Conservation (phyloP, 495 filamentous ascomycete species). For the Darksidea phi region DNA sequence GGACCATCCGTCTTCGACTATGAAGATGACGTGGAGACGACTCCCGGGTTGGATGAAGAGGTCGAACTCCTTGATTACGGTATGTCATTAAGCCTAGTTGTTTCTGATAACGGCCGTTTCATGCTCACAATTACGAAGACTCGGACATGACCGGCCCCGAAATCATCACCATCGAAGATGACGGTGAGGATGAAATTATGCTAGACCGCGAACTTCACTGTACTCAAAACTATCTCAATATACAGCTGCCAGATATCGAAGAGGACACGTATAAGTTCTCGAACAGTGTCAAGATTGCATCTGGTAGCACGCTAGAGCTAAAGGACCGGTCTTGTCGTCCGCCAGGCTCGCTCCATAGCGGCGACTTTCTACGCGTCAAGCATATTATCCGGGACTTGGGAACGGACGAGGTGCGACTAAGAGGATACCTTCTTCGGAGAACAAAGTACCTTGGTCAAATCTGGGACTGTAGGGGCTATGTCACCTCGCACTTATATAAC, state of each 20-base stretch:
- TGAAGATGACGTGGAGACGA: no score
- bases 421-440: constrained; percentile 32
- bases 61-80: neutral
- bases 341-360: constrained; percentile 13
- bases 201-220: neutral
- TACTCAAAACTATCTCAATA: neutral
- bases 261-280: neutral
- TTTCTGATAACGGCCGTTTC: neutral
- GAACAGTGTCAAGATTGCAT: neutral
- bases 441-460: constrained; percentile 21
- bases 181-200: neutral
- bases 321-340: neutral
- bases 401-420: constrained; percentile 22
- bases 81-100: neutral
- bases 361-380: constrained; percentile 35
- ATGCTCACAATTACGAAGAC: neutral
- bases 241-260: neutral
- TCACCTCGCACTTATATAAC: neutral
- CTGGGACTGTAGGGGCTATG: constrained; percentile 16
- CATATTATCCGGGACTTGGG: constrained; percentile 24
- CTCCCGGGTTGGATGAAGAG: neutral
- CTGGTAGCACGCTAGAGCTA: constrained; percentile 28
- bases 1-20: no score
- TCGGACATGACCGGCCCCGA: neutral
- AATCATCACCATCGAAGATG: constrained; percentile 10